These are phyloP conservation scores for Ascochyta pisi DNA, from an alignment of 2,329 filamentous ascomycete genomes.

Conservation along the genomic window DNA sequence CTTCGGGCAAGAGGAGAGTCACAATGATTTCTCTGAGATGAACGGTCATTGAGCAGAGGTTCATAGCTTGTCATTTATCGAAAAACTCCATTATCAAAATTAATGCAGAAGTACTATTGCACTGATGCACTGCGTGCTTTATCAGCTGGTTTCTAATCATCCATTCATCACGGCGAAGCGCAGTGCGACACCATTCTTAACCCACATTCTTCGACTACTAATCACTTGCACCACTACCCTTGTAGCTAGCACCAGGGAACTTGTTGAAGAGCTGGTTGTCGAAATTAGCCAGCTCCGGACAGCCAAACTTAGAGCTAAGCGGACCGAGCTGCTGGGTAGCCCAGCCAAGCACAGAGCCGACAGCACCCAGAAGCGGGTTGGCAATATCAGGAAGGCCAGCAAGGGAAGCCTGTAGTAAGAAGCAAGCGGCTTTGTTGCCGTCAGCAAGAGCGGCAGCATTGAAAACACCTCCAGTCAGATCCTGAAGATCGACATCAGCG, in stretches of 20 bases:
- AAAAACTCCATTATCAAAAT: too few species aligned
- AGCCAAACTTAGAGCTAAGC: conserved; percentile 19
- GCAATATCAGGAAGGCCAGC: conserved; percentile 22
- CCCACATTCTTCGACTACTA: not conserved
- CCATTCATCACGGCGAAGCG: not conserved
- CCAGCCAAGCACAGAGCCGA: conserved; percentile 25
- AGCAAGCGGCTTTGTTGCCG: conserved; percentile 29
- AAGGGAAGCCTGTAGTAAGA: conserved; percentile 25
- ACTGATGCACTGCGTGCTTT: conserved; percentile 15
- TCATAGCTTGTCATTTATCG: not conserved
- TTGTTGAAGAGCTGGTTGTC: conserved; percentile 22
- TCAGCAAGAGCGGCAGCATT: conserved; percentile 22
- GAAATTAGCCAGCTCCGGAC: conserved; percentile 24
- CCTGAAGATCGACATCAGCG: conserved; percentile 23
- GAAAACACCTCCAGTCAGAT: conserved; percentile 28
- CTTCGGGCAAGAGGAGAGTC: too few species aligned
- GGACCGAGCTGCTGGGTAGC: conserved; percentile 23
- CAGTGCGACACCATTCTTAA: not conserved
- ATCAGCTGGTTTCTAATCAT: not conserved
- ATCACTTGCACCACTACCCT: conserved; percentile 4
- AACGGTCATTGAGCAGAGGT: too few species aligned
- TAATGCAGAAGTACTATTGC: not conserved
- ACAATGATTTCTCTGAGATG: too few species aligned
- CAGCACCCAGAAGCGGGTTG: conserved; percentile 23
- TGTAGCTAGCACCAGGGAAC: conserved; percentile 25